Base-by-base conservation (phyloP, 2,329 filamentous ascomycete genomes). In the Coniochaeta sp. region DNA sequence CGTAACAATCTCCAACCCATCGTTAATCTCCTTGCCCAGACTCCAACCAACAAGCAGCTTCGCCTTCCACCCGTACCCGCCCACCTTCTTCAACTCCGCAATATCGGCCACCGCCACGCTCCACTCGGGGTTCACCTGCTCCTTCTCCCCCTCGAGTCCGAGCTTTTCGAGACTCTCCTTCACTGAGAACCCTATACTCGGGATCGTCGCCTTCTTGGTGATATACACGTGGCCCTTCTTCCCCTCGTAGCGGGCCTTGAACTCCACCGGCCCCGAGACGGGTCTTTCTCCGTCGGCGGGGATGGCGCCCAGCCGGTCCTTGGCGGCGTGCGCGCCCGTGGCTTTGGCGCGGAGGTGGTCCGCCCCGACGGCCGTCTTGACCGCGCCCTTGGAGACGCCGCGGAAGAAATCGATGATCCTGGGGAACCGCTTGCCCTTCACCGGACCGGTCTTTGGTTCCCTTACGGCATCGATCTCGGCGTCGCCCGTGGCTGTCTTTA, bases 1-100 rank as follows among this genome's bases (percentile, higher is more conserved):
- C n/a, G 82, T 82, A 24, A 72, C 71, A 56, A 92, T 80, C 57
- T 88, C 75, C 57, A 95, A 59, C 0, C 87, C 88, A 69, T 94
- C 89, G 0, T 85, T 82, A 27, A 94, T 81, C 65, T 91, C 83
- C 47, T 83, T 76, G 0, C 82, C 79, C 60, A 89, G 77, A 1
- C 86, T 84, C 87, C 89, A 90, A 0, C 89, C 88, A 1, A 94
- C 86, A 1, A 94, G 77, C 48, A 94, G 70, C 71, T 90, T 92
- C 1, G 83, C 83, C 69, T 94, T 95, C 89, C 89, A 95, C 0
- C 89, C 88, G 31, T 91, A 74, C 0, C 89, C 89, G 4, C 89
- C 89, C 1, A 91, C 72, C 69, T 95, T 95, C 65, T 83, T 86
- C 50, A 95, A 63, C 65, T 91, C 87, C 49, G 66, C 71, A 45